A percentile compares a stretch with the other conserved stretches of the same genome.
Conservation (phyloP, 1,284 basidiomycete genomes). For the Apiotrichum gamsii region DNA sequence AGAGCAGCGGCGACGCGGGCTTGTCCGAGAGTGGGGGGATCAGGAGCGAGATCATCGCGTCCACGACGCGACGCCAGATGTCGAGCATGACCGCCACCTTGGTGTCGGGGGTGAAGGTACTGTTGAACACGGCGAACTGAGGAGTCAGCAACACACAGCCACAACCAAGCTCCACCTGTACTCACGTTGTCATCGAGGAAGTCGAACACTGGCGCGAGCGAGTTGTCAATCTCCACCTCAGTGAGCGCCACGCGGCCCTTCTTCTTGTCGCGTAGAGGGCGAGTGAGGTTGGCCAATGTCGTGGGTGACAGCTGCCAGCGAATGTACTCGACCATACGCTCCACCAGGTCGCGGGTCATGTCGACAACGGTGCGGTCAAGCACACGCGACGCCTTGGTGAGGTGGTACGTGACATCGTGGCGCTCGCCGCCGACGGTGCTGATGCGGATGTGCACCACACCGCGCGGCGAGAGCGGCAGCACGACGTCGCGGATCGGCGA, state of each 20-base stretch:
- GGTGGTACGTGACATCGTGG: constrained; percentile 41
- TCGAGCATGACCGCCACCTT: constrained; percentile 29
- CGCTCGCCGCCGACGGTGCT: constrained; percentile 38
- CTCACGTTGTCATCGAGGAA: constrained; percentile 45
- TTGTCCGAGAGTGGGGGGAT: constrained; percentile 43
- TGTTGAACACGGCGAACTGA: constrained; percentile 42
- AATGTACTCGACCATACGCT: constrained; percentile 39
- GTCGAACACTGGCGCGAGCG: constrained; percentile 37
- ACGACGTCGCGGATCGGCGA: constrained; percentile 32
- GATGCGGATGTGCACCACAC: constrained; percentile 39
- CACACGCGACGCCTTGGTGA: constrained; percentile 26
- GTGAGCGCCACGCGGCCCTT: constrained; percentile 27
- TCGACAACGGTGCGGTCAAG: constrained; percentile 35
- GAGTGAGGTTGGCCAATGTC: constrained; percentile 24
- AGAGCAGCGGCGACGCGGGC: constrained; percentile 18
- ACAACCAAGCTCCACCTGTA: background rate
- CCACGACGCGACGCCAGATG: constrained; percentile 40
- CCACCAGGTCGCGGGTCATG: constrained; percentile 41
- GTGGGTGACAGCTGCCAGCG: constrained; percentile 24
- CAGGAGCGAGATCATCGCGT: constrained; percentile 40
- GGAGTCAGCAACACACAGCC: background rate
- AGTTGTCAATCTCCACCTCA: constrained; percentile 36
- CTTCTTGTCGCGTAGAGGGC: constrained; percentile 37
- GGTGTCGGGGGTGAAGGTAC: constrained; percentile 28
- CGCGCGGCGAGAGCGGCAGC: constrained; percentile 39